Conservation (phyloP, 2,329 filamentous ascomycete species). For the Fusarium aywerte region DNA sequence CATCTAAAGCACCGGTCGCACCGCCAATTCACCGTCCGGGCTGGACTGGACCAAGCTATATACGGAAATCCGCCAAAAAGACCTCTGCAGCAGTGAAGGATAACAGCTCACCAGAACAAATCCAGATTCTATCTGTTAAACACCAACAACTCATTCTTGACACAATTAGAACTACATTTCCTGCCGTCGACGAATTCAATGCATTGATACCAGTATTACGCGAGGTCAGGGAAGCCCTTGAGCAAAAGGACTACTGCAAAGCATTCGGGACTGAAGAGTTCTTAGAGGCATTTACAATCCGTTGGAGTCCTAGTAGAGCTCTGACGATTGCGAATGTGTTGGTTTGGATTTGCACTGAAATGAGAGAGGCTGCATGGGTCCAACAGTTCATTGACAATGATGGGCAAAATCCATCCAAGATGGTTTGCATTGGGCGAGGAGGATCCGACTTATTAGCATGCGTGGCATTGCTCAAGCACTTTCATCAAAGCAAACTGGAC, state of each 20-base stretch:
- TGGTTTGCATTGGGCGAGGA: conserved; percentile 2
- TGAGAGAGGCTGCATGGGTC: not conserved
- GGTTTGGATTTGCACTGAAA: conserved; percentile 19
- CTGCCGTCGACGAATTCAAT: conserved; percentile 5
- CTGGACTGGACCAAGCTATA: conserved; percentile 17
- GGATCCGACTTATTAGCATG: conserved; percentile 7
- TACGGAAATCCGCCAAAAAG: conserved; percentile 10
- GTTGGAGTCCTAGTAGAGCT: conserved; percentile 9
- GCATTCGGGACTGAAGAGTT: conserved; percentile 7
- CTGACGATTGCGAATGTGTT: conserved; percentile 1
- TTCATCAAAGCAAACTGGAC: not conserved
- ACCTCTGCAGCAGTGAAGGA: not conserved
- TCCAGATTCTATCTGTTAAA: not conserved
- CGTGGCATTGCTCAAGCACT: not conserved
- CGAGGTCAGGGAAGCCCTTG: conserved; percentile 9
- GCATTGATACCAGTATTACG: not conserved
- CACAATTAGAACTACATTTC: conserved; percentile 11
- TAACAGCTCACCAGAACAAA: not conserved
- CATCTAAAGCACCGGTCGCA: conserved; percentile 12
- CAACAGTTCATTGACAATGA: conserved; percentile 1
- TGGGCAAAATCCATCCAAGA: not conserved
- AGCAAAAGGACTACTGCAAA: conserved; percentile 11
- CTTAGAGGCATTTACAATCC: conserved; percentile 9
- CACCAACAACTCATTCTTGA: conserved; percentile 18
- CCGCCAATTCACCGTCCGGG: conserved; percentile 13